Conservation (phyloP, 352 stramenopile species). For the Phytopythium montanum region DNA sequence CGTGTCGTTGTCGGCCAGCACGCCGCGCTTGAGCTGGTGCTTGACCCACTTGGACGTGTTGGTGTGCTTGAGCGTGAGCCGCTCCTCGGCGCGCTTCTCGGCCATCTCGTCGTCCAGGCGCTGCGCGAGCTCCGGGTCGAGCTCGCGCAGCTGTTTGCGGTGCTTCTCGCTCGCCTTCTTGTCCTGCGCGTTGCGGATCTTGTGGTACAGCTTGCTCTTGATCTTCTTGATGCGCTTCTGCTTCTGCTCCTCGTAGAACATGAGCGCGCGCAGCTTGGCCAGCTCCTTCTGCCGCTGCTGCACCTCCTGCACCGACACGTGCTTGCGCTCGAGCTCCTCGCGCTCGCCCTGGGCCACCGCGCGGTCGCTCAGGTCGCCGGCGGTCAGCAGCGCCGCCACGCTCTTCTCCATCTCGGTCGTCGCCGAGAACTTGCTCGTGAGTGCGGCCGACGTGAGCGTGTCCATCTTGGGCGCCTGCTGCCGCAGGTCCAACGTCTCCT, state of each 20-base stretch:
- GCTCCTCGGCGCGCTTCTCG: conserved; percentile 93
- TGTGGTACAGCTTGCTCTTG: conserved; percentile 99
- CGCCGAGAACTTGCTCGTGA: conserved; percentile 93
- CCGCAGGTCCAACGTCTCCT: conserved; percentile 94
- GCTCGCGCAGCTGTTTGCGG: conserved; percentile 62
- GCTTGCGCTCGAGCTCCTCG: conserved; percentile 69
- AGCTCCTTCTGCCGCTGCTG: conserved; percentile 89
- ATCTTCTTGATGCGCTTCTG: conserved; percentile 98
- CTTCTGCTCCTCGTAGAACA: conserved; percentile 99
- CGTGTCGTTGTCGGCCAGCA: conserved; percentile 91
- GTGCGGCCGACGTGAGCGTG: conserved; percentile 74
- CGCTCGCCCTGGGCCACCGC: conserved; percentile 62
- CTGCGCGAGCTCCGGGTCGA: conserved; percentile 72
- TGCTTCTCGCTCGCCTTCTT: conserved; percentile 87
- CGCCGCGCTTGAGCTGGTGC: conserved; percentile 90
- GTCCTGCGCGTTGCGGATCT: conserved; percentile 95
- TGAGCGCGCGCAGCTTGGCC: conserved; percentile 93
- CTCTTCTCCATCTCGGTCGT: conserved; percentile 89
- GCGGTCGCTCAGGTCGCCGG: conserved; percentile 57
- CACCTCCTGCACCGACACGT: conserved; percentile 77
- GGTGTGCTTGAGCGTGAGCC: conserved; percentile 97
- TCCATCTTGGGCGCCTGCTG: conserved; percentile 80
- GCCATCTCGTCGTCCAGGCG: conserved; percentile 80
- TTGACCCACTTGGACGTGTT: conserved; percentile 98
- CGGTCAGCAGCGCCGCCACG: conserved; percentile 61